phyloP scores from a whole-genome alignment of 2,329 filamentous ascomycete genomes.

The Phyllachora maydis region DNA sequence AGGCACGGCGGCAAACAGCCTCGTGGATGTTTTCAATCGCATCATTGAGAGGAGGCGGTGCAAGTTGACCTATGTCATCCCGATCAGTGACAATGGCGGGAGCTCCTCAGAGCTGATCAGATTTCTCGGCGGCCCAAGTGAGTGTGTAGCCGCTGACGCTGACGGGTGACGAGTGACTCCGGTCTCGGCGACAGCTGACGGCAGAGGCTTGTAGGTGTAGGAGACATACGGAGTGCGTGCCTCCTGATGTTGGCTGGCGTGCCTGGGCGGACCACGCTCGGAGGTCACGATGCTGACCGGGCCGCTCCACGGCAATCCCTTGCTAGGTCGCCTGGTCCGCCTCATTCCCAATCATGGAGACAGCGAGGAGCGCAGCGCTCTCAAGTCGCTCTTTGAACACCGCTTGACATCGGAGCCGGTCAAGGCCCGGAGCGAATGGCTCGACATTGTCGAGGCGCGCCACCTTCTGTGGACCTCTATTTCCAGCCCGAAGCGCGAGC shows the following conservation, averaged over 20 bases:
- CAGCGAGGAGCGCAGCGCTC: slow-evolving; percentile 46
- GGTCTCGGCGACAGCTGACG: no score
- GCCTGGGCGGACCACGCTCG: no score
- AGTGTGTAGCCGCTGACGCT: slow-evolving; percentile 5
- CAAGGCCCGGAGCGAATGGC: slow-evolving; percentile 59
- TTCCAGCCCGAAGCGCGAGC: slow-evolving; percentile 50
- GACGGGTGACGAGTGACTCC: neutral
- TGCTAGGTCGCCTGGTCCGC: slow-evolving; percentile 62
- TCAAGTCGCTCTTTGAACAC: slow-evolving; percentile 75
- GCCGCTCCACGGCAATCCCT: neutral
- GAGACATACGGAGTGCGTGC: slow-evolving; percentile 50
- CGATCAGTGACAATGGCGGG: slow-evolving; percentile 89
- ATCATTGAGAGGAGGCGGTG: slow-evolving; percentile 44
- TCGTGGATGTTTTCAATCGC: slow-evolving; percentile 73
- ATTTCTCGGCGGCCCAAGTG: slow-evolving; percentile 84
- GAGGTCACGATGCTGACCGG: no score
- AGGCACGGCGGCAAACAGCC: slow-evolving; percentile 81
- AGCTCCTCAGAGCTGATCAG: slow-evolving; percentile 85
- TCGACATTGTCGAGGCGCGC: slow-evolving; percentile 68
- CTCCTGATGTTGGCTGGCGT: neutral
- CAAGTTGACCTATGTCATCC: slow-evolving; percentile 67
- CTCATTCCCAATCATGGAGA: slow-evolving; percentile 54
- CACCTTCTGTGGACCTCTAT: slow-evolving; percentile 57
- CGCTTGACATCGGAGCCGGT: slow-evolving; percentile 43
- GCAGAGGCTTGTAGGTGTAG: slow-evolving; percentile 18